Evolutionary conservation across 192 early-diverging fungal genomes (phyloP).

Genomic region (Phlyctochytrium arcticum): DNA sequence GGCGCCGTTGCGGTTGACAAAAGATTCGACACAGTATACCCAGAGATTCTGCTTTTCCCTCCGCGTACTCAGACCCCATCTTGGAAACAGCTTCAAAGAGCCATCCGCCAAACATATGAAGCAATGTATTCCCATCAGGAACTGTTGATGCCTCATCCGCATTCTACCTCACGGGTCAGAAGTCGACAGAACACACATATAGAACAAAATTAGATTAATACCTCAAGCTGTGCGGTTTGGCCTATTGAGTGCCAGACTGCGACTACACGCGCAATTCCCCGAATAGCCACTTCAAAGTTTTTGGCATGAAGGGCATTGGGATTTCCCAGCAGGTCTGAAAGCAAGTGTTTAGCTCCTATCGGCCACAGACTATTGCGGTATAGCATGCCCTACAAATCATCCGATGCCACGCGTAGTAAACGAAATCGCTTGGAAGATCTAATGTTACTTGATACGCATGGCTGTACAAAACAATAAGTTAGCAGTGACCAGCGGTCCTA

Average conservation of each 20-base stretch:
- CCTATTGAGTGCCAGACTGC: constrained; percentile 41
- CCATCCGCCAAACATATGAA: constrained; percentile 79
- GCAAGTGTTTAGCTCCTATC: neutral
- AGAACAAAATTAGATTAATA: too few species aligned
- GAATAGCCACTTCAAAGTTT: constrained; percentile 41
- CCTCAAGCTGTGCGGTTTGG: neutral
- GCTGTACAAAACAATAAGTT: constrained; percentile 9
- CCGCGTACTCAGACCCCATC: constrained; percentile 34
- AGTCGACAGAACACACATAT: too few species aligned
- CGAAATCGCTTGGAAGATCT: constrained; percentile 57
- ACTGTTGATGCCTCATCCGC: constrained; percentile 7
- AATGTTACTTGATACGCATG: constrained; percentile 22
- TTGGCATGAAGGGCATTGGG: constrained; percentile 32
- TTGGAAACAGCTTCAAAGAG: constrained; percentile 64
- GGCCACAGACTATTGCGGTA: neutral
- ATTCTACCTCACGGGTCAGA: too few species aligned
- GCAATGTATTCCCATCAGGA: constrained; percentile 67
- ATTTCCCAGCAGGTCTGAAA: constrained; percentile 44
- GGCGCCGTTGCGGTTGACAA: constrained; percentile 55
- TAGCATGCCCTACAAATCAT: constrained; percentile 42
- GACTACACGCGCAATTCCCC: constrained; percentile 42
- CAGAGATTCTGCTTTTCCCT: constrained; percentile 67
- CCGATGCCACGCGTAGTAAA: constrained; percentile 70
- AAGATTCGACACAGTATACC: constrained; percentile 75
- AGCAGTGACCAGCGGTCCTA: neutral